Conservation (phyloP, 331 rosid genomes). For the Arachis monticola region DNA sequence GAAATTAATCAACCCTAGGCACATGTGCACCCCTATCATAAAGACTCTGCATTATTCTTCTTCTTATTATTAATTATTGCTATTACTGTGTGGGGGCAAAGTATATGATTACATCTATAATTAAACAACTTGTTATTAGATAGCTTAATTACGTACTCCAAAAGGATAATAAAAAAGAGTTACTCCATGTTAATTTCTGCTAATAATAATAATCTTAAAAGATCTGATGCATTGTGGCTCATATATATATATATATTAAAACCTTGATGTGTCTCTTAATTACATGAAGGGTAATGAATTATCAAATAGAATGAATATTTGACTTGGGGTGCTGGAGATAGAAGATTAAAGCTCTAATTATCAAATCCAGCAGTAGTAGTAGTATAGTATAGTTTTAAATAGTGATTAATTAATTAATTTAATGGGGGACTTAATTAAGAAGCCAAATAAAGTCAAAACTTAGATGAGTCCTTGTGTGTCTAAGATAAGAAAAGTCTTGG, state of each 20-base stretch:
- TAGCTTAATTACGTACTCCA: slow-evolving; percentile 45
- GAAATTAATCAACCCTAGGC: neutral
- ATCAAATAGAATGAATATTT: slow-evolving; percentile 10
- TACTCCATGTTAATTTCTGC: slow-evolving; percentile 32
- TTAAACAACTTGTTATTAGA: slow-evolving; percentile 34
- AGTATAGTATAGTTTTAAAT: too few species aligned
- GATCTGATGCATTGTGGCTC: slow-evolving; percentile 33
- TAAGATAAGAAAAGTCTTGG: slow-evolving; percentile 50
- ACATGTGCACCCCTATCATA: slow-evolving; percentile 36
- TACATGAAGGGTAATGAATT: slow-evolving; percentile 37
- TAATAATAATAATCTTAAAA: slow-evolving; percentile 34
- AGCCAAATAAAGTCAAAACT: slow-evolving; percentile 71
- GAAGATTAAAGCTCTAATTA: slow-evolving; percentile 1
- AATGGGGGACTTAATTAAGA: slow-evolving; percentile 43
- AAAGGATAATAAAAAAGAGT: slow-evolving; percentile 20
- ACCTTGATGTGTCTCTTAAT: slow-evolving; percentile 23
- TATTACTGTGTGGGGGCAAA: slow-evolving; percentile 16
- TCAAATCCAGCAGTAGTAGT: slow-evolving; percentile 25
- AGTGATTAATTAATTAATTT: slow-evolving; percentile 27
- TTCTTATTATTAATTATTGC: neutral
- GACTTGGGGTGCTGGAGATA: slow-evolving; percentile 18
- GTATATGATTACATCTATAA: slow-evolving; percentile 20
- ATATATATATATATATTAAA: neutral
- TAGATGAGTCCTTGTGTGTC: slow-evolving; percentile 74
- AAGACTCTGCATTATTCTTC: slow-evolving; percentile 19